Base-by-base conservation (phyloP, 805 yeast species). In the Metschnikowia amazonensis region DNA sequence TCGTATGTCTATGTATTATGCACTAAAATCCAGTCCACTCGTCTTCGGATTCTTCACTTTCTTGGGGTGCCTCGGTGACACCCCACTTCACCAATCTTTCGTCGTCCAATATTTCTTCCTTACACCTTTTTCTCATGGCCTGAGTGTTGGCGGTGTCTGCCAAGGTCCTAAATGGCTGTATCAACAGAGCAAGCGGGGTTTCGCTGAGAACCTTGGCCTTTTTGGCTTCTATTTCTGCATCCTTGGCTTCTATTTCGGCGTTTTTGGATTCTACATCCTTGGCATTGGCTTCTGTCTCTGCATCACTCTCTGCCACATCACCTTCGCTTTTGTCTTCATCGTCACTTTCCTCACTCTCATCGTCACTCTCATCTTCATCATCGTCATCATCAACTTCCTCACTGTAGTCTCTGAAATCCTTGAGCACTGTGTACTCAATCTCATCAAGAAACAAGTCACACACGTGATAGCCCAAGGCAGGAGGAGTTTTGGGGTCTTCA, bases 401-500 rank as follows among this genome's bases (percentile, higher is more conserved):
- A 21, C 53, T 48, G 39, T 48, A 51, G 25, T 72, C 75, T 32
- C 74, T 72, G 43, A 69, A 59, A 6, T 72, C 77, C 30, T 69
- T 74, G 50, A 79, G 79, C 45, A 84, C 60, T 2, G 83, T 77
- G 50, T 75, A 76, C 58, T 86, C 96, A 48, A 92, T 66, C 66
- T 92, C 99, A 55, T 89, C 97, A 31, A 86, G 63, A 60, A 80
- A 81, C 5, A 94, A 80, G 66, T 94, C 98, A 49, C 86, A 75
- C 33, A 92, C 65, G 68, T 92, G 99, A 62, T 86, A 80, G 14
- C 96, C 83, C 43, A 94, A 75, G 20, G 94, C 94, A 53, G 77
- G 78, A 36, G 95, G 84, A 20, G 82, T 70, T 51, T 77, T 75
- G 31, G 66, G 62, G 51, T 79, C 81, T 5, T 83, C 85, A 50